Conservation (phyloP, 768 basidiomycete genomes). For the Lactarius trivialis region DNA sequence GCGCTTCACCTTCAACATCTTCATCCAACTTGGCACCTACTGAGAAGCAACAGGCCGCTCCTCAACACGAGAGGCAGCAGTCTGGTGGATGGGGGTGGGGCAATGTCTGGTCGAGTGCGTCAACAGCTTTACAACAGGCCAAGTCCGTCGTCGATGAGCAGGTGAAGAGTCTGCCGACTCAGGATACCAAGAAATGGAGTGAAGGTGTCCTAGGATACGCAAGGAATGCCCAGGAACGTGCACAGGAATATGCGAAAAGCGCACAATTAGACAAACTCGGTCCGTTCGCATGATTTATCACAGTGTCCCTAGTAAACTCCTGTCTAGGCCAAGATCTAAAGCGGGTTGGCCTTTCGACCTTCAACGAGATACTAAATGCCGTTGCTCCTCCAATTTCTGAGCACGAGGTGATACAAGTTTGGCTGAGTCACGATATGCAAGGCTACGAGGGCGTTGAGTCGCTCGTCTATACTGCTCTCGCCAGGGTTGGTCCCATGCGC, state of each 20-base stretch:
- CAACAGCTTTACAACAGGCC: slow-evolving; percentile 82
- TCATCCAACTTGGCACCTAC: slow-evolving; percentile 18
- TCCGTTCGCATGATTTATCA: slow-evolving; percentile 32
- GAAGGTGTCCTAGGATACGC: slow-evolving; percentile 83
- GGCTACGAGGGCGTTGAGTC: slow-evolving; percentile 95
- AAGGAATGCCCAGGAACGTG: slow-evolving; percentile 43
- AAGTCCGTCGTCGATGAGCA: slow-evolving; percentile 86
- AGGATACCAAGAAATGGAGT: slow-evolving; percentile 84
- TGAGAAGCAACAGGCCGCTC: slow-evolving; percentile 21
- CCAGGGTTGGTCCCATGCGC: slow-evolving; percentile 48
- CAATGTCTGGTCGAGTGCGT: slow-evolving; percentile 83
- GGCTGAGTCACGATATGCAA: slow-evolving; percentile 93
- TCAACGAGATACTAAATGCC: slow-evolving; percentile 89
- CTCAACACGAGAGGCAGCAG: slow-evolving; percentile 7
- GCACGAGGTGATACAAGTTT: slow-evolving; percentile 95
- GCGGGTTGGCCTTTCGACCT: slow-evolving; percentile 77
- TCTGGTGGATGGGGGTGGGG: slow-evolving; percentile 69
- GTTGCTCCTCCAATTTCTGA: slow-evolving; percentile 98
- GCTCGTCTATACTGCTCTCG: slow-evolving; percentile 83
- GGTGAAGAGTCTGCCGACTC: slow-evolving; percentile 80
- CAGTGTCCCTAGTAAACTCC: slow-evolving; percentile 13
- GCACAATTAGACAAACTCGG: slow-evolving; percentile 86
- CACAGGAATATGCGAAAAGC: slow-evolving; percentile 70
- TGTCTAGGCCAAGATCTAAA: slow-evolving; percentile 80
- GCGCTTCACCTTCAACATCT: slow-evolving; percentile 36